These are phyloP conservation scores for Exophiala aquamarina DNA, from an alignment of 2,329 filamentous ascomycete genomes.

Conservation along the genomic window DNA sequence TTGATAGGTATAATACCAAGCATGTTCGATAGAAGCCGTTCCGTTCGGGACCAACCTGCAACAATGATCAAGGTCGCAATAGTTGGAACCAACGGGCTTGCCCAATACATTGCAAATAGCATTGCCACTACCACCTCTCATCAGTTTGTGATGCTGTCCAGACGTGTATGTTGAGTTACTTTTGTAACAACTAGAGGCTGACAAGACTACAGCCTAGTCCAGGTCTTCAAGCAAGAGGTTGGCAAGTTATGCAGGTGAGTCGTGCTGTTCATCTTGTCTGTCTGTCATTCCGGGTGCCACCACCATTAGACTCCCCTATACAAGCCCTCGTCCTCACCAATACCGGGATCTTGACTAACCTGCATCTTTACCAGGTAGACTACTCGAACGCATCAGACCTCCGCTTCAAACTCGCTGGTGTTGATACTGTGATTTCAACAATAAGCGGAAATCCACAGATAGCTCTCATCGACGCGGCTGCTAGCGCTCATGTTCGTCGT, in stretches of 20 bases:
- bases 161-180: constrained; percentile 36
- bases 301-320: no score
- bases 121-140: constrained; percentile 64
- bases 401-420: constrained; percentile 65
- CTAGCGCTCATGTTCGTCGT: constrained; percentile 61
- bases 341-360: constrained; percentile 7
- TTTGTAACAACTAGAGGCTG: background rate
- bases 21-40: constrained; percentile 7
- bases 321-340: no score
- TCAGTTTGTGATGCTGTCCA: constrained; percentile 69
- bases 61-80: constrained; percentile 61
- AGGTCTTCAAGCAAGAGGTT: constrained; percentile 41
- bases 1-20: constrained; percentile 12
- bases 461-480: constrained; percentile 70
- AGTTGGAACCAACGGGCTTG: constrained; percentile 61
- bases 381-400: constrained; percentile 61
- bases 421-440: constrained; percentile 74
- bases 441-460: constrained; percentile 67
- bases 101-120: constrained; percentile 57
- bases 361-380: constrained; percentile 49
- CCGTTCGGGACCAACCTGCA: constrained; percentile 9
- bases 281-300: background rate
- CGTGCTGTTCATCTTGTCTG: no score
- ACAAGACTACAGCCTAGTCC: constrained; percentile 35
- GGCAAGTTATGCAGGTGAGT: constrained; percentile 59